Evolutionary conservation across 495 filamentous ascomycete genomes (phyloP).

Genomic region (Articulospora tetracladia): DNA sequence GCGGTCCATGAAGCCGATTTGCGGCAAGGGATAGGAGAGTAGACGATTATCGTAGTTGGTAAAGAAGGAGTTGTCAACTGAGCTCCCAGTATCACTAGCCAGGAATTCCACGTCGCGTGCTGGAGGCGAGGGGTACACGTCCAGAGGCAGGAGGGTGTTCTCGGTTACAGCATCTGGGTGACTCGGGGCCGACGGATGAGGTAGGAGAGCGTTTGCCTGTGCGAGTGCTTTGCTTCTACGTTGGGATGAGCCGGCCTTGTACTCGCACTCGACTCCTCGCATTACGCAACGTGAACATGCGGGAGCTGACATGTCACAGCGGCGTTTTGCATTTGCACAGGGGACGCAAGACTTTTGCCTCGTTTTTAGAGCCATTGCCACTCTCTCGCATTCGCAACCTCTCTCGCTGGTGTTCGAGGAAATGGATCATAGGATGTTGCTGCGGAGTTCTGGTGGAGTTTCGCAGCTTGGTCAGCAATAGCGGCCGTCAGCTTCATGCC

Average conservation of each 20-base stretch:
- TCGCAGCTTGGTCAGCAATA: not conserved
- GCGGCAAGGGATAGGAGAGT: not conserved
- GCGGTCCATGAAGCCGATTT: slow-evolving; percentile 6
- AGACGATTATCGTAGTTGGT: not conserved
- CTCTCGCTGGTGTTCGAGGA: not conserved
- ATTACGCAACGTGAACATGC: not conserved
- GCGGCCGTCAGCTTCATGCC: not conserved
- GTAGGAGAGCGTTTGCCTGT: not conserved
- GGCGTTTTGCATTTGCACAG: slow-evolving; percentile 6
- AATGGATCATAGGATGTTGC: not conserved
- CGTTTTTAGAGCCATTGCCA: not conserved
- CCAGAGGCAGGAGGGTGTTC: not conserved
- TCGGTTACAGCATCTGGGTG: not conserved
- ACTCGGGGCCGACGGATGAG: not conserved
- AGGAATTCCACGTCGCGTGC: not conserved
- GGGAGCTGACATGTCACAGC: slow-evolving; percentile 1
- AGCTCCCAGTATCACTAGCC: no score
- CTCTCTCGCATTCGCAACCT: not conserved
- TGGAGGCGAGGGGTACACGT: not conserved
- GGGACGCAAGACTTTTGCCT: slow-evolving; percentile 9
- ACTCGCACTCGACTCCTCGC: not conserved
- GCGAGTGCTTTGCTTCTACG: not conserved
- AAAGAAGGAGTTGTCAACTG: not conserved
- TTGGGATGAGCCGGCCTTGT: not conserved
- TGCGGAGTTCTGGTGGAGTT: not conserved